A percentile compares a stretch with the other conserved stretches of the same genome.
phyloP scores from a whole-genome alignment of 768 basidiomycete genomes.

The Boletus subcaerulescens region DNA sequence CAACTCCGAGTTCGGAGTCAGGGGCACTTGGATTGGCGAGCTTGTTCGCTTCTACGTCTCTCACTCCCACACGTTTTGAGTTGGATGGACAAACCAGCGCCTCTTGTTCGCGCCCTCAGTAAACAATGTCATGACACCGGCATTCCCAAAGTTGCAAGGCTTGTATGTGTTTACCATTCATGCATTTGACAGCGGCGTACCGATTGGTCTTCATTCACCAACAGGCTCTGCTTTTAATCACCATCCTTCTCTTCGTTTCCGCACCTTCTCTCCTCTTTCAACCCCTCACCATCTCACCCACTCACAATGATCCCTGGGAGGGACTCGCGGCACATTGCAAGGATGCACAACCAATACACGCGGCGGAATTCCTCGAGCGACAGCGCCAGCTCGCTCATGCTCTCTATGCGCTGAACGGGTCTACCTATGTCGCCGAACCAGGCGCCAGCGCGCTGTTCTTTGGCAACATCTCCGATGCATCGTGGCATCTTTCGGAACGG shows the following conservation, averaged over 20 bases:
- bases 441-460: conserved; percentile 69
- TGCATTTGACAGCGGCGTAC: not conserved
- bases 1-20: not conserved
- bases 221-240: conserved; percentile 15
- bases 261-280: not conserved
- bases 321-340: conserved; percentile 44
- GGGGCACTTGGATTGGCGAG: not conserved
- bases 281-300: not conserved
- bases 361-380: conserved; percentile 47
- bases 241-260: conserved; percentile 1
- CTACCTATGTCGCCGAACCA: conserved; percentile 79
- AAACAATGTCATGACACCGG: not conserved
- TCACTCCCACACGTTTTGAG: not conserved
- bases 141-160: not conserved
- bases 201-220: not conserved
- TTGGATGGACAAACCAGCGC: conserved; percentile 10
- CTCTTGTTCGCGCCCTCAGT: not conserved
- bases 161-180: conserved; percentile 7
- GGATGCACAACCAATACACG: conserved; percentile 44
- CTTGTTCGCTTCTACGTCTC: not conserved
- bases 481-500: conserved; percentile 76
- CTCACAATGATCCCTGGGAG: conserved; percentile 14
- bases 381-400: conserved; percentile 51
- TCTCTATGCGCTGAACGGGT: conserved; percentile 49
- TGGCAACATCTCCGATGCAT: conserved; percentile 58